Percentiles rank a stretch among this genome's conserved stretches.
These are phyloP conservation scores for Lentinula aciculospora DNA, from an alignment of 768 basidiomycete genomes.

Conservation along the genomic window DNA sequence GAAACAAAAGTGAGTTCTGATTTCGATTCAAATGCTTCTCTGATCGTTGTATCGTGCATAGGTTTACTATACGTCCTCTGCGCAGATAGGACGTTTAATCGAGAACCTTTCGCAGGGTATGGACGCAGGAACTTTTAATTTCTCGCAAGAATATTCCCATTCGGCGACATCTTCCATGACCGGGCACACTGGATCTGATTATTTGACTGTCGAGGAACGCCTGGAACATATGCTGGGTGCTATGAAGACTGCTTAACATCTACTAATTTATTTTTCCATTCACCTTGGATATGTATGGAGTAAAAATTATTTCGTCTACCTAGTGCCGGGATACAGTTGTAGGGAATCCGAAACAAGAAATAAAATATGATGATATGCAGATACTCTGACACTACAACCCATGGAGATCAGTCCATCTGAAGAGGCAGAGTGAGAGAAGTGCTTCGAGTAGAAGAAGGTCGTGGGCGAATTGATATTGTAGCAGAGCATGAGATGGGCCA, in stretches of 20 bases:
- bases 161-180: constrained; percentile 64
- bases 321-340: background rate
- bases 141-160: constrained; percentile 47
- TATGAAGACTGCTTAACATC: constrained; percentile 25
- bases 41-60: constrained; percentile 25
- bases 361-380: constrained; percentile 3
- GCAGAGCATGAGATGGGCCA: constrained; percentile 57
- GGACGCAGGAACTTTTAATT: constrained; percentile 83
- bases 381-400: constrained; percentile 27
- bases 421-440: constrained; percentile 61
- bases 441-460: constrained; percentile 57
- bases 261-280: background rate
- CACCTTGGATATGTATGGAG: background rate
- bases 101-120: constrained; percentile 77
- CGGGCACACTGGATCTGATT: constrained; percentile 36
- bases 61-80: constrained; percentile 72
- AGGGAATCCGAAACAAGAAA: background rate
- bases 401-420: constrained; percentile 67
- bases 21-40: constrained; percentile 5
- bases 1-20: constrained; percentile 70
- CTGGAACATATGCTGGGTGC: constrained; percentile 66
- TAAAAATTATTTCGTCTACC: background rate
- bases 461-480: constrained; percentile 61
- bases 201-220: constrained; percentile 73
- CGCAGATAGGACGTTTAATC: constrained; percentile 79